phyloP scores from a whole-genome alignment of 2,329 filamentous ascomycete species.

The Cercospora sp. region DNA sequence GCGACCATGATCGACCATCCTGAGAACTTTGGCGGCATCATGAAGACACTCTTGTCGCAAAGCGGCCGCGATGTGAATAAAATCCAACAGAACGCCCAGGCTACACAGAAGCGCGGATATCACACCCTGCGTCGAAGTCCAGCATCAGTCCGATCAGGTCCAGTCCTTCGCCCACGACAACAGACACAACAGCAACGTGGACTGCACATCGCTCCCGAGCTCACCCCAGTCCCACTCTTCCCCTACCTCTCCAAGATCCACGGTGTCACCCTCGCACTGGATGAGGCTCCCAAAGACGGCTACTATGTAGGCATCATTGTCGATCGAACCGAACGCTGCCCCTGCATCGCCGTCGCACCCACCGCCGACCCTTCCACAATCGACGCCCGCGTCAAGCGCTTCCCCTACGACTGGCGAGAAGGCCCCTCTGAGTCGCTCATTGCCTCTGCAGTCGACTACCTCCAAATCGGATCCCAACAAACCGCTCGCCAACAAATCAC shows the following conservation, averaged over 20 bases:
- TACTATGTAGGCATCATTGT: conserved; percentile 63
- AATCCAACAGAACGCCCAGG: conserved; percentile 39
- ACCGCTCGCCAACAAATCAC: conserved; percentile 46
- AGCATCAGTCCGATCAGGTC: conserved; percentile 16
- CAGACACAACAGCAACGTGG: conserved; percentile 29
- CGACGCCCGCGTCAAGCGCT: conserved; percentile 50
- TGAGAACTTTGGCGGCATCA: conserved; percentile 68
- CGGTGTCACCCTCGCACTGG: conserved; percentile 29
- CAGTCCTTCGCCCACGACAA: conserved; percentile 16
- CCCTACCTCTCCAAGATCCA: conserved; percentile 35
- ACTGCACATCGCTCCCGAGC: conserved; percentile 32
- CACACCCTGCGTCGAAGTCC: conserved; percentile 40
- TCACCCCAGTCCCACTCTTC: conserved; percentile 30
- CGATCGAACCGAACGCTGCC: conserved; percentile 62
- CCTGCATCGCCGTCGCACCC: conserved; percentile 64
- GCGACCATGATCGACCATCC: conserved; percentile 73
- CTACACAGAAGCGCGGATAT: conserved; percentile 51
- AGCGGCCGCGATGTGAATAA: conserved; percentile 44
- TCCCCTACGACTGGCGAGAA: conserved; percentile 62
- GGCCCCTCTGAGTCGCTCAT: conserved; percentile 45
- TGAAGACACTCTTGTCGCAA: conserved; percentile 61
- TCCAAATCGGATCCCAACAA: conserved; percentile 54
- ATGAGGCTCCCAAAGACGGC: conserved; percentile 34
- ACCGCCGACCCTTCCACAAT: conserved; percentile 48
- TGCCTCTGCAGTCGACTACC: conserved; percentile 50